Evolutionary conservation across 257 asterid species (phyloP).

Genomic region (Striga asiatica): DNA sequence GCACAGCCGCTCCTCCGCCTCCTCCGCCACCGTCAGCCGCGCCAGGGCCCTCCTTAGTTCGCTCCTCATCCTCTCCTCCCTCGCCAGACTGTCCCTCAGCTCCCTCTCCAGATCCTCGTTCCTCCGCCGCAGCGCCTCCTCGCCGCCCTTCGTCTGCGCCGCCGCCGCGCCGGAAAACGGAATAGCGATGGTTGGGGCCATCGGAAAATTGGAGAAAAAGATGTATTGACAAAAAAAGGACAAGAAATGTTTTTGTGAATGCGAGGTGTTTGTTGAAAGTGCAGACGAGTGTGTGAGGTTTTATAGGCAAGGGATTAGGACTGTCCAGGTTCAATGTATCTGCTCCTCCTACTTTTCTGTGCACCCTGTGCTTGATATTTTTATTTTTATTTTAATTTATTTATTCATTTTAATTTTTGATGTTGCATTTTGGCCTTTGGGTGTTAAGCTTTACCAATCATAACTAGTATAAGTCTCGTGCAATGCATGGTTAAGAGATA

Average conservation of each 20-base stretch:
- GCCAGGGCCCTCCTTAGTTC: slow-evolving; percentile 30
- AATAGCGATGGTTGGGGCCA: slow-evolving; percentile 40
- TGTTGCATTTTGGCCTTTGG: no score
- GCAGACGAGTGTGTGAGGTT: not conserved
- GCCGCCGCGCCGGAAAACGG: slow-evolving; percentile 10
- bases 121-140: slow-evolving; percentile 38
- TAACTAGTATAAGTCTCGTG: no score
- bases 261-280: not conserved
- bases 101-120: slow-evolving; percentile 66
- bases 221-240: no score
- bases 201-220: not conserved
- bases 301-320: slow-evolving; percentile 21
- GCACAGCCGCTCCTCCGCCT: slow-evolving; percentile 83
- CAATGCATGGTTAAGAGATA: no score
- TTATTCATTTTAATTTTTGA: no score
- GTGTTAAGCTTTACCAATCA: no score
- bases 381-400: no score
- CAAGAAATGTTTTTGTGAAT: no score
- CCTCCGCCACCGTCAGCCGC: slow-evolving; percentile 70
- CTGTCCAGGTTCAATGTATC: slow-evolving; percentile 79
- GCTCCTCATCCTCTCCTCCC: slow-evolving; percentile 48
- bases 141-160: slow-evolving; percentile 13
- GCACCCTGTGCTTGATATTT: no score
- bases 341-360: not conserved
- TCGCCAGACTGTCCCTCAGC: slow-evolving; percentile 36